These are phyloP conservation scores for Pneumocystis wakefieldiae DNA, from an alignment of 1,139 yeast species.

Conservation along the genomic window DNA sequence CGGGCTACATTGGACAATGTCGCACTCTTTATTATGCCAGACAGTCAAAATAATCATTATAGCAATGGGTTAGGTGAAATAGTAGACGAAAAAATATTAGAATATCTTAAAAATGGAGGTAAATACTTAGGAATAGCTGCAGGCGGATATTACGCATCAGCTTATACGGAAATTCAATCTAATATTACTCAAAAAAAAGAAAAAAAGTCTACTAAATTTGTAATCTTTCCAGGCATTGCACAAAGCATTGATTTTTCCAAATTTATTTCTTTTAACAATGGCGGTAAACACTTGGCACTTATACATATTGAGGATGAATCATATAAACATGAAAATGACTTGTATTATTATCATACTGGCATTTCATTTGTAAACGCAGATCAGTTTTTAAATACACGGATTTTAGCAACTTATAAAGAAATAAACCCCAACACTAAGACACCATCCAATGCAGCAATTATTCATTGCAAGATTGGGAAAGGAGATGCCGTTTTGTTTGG, in stretches of 20 bases:
- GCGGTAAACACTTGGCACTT: slow-evolving; percentile 52
- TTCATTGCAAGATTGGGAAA: slow-evolving; percentile 50
- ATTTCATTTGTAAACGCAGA: slow-evolving; percentile 72
- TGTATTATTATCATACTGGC: slow-evolving; percentile 54
- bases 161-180: slow-evolving; percentile 66
- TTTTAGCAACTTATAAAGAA: background rate
- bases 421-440: background rate
- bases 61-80: slow-evolving; percentile 56
- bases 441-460: slow-evolving; percentile 39
- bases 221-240: slow-evolving; percentile 65
- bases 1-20: slow-evolving; percentile 26
- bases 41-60: slow-evolving; percentile 89
- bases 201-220: slow-evolving; percentile 66
- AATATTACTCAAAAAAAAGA: slow-evolving; percentile 62
- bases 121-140: slow-evolving; percentile 78
- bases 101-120: slow-evolving; percentile 69
- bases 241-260: slow-evolving; percentile 74
- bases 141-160: slow-evolving; percentile 83
- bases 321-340: slow-evolving; percentile 10
- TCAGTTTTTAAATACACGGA: slow-evolving; percentile 17
- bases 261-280: slow-evolving; percentile 59
- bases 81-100: slow-evolving; percentile 45
- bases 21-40: slow-evolving; percentile 71
- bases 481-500: slow-evolving; percentile 75
- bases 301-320: slow-evolving; percentile 22